Conservation (phyloP, 441 rosid genomes). For the Syzygium syzygioides region DNA sequence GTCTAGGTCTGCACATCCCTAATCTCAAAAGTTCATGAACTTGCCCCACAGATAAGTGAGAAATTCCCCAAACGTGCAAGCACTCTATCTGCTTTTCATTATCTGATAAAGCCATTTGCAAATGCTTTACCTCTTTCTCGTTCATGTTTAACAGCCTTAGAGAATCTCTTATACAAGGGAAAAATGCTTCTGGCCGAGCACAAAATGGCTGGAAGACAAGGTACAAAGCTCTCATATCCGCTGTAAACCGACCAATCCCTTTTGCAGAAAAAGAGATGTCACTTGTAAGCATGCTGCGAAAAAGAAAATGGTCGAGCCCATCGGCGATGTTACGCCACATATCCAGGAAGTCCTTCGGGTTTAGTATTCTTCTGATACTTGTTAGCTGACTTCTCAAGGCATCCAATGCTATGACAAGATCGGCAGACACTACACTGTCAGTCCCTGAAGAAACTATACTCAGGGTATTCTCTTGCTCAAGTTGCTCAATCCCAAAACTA, state of each 20-base stretch:
- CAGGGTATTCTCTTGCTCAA: background rate
- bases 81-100: slow-evolving; percentile 17
- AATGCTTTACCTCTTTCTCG: slow-evolving; percentile 29
- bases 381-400: slow-evolving; percentile 37
- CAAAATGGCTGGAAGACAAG: slow-evolving; percentile 57
- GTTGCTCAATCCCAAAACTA: slow-evolving; percentile 21
- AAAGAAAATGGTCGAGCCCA: slow-evolving; percentile 71
- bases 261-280: slow-evolving; percentile 20
- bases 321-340: slow-evolving; percentile 74
- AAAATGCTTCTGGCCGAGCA: slow-evolving; percentile 67
- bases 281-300: slow-evolving; percentile 27
- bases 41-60: slow-evolving; percentile 39
- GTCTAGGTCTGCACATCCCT: slow-evolving; percentile 10
- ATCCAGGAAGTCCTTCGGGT: slow-evolving; percentile 65
- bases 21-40: slow-evolving; percentile 40
- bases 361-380: slow-evolving; percentile 32
- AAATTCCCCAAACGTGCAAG: slow-evolving; percentile 36
- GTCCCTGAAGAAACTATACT: slow-evolving; percentile 2
- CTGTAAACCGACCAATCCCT: slow-evolving; percentile 28
- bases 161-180: slow-evolving; percentile 59
- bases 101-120: slow-evolving; percentile 26
- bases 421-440: slow-evolving; percentile 23
- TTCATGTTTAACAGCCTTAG: slow-evolving; percentile 47
- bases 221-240: slow-evolving; percentile 45
- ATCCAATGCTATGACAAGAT: slow-evolving; percentile 50